phyloP scores from a whole-genome alignment of 345 rosid genomes.

The Brassica napus region DNA sequence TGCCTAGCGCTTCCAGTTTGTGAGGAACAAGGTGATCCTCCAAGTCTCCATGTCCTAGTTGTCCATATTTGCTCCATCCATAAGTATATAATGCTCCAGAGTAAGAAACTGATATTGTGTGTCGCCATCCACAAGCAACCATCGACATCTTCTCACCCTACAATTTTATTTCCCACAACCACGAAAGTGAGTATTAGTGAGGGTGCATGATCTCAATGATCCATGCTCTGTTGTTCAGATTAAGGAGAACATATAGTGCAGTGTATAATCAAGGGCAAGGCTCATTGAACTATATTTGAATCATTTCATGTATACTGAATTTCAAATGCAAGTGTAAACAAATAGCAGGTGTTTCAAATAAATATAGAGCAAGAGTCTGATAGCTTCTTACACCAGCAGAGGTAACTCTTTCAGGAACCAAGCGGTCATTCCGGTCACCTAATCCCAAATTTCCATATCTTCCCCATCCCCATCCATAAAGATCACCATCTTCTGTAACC shows the following conservation, averaged over 20 bases:
- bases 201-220: too few relatives aligned
- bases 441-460: constrained; percentile 95
- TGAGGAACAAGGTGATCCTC: constrained; percentile 64
- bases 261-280: too few relatives aligned
- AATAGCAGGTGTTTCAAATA: neutral
- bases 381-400: constrained; percentile 54
- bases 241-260: neutral
- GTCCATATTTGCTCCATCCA: constrained; percentile 99
- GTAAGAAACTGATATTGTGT: constrained; percentile 81
- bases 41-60: constrained; percentile 94
- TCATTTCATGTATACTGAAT: neutral
- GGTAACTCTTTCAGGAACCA: constrained; percentile 81
- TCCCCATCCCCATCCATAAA: constrained; percentile 99
- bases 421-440: constrained; percentile 90
- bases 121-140: constrained; percentile 99
- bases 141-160: constrained; percentile 81
- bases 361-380: constrained; percentile 4
- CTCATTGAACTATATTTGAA: too few relatives aligned
- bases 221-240: too few relatives aligned
- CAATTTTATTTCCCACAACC: constrained; percentile 33
- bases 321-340: constrained; percentile 1
- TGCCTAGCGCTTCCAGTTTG: constrained; percentile 69
- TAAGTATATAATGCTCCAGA: constrained; percentile 79
- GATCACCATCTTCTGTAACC: constrained; percentile 84
- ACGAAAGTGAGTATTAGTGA: neutral